Conservation (phyloP, 257 asterid species). For the Solanum chiquidenum region DNA sequence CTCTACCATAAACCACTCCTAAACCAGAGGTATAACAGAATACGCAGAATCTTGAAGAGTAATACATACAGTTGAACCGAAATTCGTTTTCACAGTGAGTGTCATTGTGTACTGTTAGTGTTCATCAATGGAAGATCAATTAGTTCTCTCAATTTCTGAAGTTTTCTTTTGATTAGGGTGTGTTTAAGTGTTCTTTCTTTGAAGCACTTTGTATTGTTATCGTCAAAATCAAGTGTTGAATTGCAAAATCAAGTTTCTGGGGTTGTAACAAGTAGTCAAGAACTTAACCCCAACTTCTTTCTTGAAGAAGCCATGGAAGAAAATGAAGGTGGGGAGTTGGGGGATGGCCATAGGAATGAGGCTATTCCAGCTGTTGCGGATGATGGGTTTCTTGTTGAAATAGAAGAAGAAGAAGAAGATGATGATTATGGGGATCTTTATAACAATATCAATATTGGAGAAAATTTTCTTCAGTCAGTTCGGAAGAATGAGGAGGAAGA, state of each 20-base stretch:
- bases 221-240: neutral
- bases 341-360: slow-evolving; percentile 48
- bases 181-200: neutral
- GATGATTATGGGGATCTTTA: slow-evolving; percentile 87
- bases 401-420: slow-evolving; percentile 18
- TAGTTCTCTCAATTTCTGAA: neutral
- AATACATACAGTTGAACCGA: neutral
- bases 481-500: slow-evolving; percentile 39
- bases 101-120: neutral
- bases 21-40: neutral
- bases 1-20: neutral
- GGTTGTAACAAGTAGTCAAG: neutral
- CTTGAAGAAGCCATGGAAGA: neutral
- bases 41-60: neutral
- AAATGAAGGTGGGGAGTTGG: neutral
- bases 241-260: neutral
- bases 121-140: neutral
- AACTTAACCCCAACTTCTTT: neutral
- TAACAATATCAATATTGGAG: slow-evolving; percentile 85
- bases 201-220: neutral
- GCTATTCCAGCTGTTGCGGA: slow-evolving; percentile 72
- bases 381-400: slow-evolving; percentile 59
- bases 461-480: slow-evolving; percentile 59
- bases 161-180: neutral
- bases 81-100: neutral